phyloP scores from a whole-genome alignment of 2,329 filamentous ascomycete genomes.

The Thelonectria blattea region DNA sequence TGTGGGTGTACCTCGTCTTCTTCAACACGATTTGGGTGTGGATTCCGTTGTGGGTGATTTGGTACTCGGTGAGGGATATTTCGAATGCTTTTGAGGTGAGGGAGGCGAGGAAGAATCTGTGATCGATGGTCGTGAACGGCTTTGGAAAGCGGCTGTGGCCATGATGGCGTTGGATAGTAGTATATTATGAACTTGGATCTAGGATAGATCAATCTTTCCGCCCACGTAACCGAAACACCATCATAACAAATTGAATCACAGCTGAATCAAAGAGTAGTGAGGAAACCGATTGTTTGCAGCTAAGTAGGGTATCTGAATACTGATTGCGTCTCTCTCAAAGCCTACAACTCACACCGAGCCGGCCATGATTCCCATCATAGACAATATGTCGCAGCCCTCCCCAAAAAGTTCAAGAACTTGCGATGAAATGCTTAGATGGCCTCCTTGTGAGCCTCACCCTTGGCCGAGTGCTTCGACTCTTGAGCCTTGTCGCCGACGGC shows the following conservation, averaged over 20 bases:
- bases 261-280: too few species aligned
- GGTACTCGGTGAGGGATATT: constrained; percentile 61
- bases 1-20: constrained; percentile 71
- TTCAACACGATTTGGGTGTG: constrained; percentile 74
- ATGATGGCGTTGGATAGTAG: too few species aligned
- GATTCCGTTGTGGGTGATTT: constrained; percentile 65
- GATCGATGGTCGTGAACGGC: neutral
- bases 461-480: constrained; percentile 49
- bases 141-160: too few species aligned
- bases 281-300: constrained; percentile 25
- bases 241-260: too few species aligned
- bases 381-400: neutral
- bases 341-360: constrained; percentile 3
- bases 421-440: constrained; percentile 39
- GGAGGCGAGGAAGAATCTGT: constrained; percentile 41
- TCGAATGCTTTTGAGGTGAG: constrained; percentile 54
- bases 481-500: constrained; percentile 54
- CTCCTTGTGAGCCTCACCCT: constrained; percentile 51
- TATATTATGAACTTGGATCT: too few species aligned
- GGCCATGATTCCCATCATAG: constrained; percentile 16
- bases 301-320: constrained; percentile 36
- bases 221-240: too few species aligned
- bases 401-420: neutral
- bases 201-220: too few species aligned
- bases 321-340: constrained; percentile 19